These are phyloP conservation scores for Dothistroma septosporum DNA, from an alignment of 2,329 filamentous ascomycete species.

Conservation along the genomic window DNA sequence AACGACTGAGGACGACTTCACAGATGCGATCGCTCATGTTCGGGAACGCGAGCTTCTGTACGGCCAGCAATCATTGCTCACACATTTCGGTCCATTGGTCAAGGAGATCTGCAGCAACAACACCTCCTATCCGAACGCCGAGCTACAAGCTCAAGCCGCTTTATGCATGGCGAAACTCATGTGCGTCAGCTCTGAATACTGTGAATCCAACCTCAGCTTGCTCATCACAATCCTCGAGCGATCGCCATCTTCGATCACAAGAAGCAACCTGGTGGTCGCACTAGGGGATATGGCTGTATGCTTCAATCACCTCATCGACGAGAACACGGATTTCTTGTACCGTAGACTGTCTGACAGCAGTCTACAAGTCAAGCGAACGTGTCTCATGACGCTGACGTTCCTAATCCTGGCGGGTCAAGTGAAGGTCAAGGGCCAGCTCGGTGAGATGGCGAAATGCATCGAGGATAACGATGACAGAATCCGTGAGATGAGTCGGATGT, in stretches of 20 bases:
- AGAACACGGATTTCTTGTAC: constrained; percentile 98
- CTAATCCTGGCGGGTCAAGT: constrained; percentile 94
- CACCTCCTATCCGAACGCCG: constrained; percentile 82
- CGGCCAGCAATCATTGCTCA: constrained; percentile 76
- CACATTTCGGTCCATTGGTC: constrained; percentile 85
- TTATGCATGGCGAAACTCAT: constrained; percentile 96
- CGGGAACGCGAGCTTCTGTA: constrained; percentile 80
- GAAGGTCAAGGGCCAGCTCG: constrained; percentile 97
- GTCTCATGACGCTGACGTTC: constrained; percentile 97
- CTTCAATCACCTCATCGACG: constrained; percentile 98
- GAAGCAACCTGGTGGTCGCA: constrained; percentile 94
- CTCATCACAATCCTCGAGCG: constrained; percentile 98
- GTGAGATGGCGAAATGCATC: constrained; percentile 98
- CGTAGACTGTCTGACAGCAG: constrained; percentile 85
- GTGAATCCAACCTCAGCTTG: constrained; percentile 84
- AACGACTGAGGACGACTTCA: constrained; percentile 91
- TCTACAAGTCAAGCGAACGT: constrained; percentile 89
- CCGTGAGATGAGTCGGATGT: constrained; percentile 91
- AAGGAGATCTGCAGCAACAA: constrained; percentile 94
- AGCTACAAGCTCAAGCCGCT: constrained; percentile 87
- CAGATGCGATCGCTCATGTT: constrained; percentile 78
- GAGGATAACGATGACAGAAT: constrained; percentile 95
- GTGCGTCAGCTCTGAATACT: constrained; percentile 97
- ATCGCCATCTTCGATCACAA: constrained; percentile 84
- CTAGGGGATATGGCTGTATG: constrained; percentile 98